A percentile compares a stretch with the other conserved stretches of the same genome.
Evolutionary conservation across 371 early-diverging fungal species (phyloP).

Genomic region (Actinomortierella wolfii): DNA sequence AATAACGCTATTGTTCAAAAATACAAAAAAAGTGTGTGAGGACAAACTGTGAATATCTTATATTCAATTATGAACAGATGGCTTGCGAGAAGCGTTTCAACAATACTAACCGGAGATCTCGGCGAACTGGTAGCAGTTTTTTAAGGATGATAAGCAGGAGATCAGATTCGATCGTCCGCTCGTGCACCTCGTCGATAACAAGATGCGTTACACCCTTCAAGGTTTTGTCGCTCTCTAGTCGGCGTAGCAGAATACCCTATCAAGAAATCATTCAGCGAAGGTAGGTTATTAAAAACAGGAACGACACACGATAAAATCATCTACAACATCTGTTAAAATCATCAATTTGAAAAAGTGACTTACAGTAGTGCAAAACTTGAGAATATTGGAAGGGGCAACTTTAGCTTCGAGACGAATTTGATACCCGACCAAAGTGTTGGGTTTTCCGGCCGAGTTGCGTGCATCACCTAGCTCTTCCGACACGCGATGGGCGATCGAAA

Average conservation of each 20-base stretch:
- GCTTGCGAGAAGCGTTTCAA: no score
- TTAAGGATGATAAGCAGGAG: slow-evolving; percentile 73
- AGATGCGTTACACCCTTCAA: slow-evolving; percentile 72
- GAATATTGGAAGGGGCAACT: slow-evolving; percentile 58
- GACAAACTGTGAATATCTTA: no score
- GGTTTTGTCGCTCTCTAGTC: slow-evolving; percentile 63
- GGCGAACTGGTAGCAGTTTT: slow-evolving; percentile 51
- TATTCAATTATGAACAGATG: no score
- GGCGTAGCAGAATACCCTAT: slow-evolving; percentile 73
- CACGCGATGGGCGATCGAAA: slow-evolving; percentile 91
- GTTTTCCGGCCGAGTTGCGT: slow-evolving; percentile 53
- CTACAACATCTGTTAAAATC: no score
- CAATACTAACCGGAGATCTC: slow-evolving; percentile 64
- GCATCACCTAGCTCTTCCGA: slow-evolving; percentile 76
- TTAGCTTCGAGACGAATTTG: slow-evolving; percentile 78
- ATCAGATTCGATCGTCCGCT: slow-evolving; percentile 84
- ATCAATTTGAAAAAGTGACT: no score
- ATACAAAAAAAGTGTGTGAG: slow-evolving; percentile 52
- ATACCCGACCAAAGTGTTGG: slow-evolving; percentile 78
- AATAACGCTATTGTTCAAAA: slow-evolving; percentile 50
- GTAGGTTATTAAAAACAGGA: slow-evolving; percentile 2
- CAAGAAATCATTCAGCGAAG: slow-evolving; percentile 17
- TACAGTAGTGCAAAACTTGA: slow-evolving; percentile 78
- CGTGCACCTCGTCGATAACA: slow-evolving; percentile 89
- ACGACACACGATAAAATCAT: no score